Evolutionary conservation across 2,329 filamentous ascomycete species (phyloP).

Genomic region (Aspergillus vadensis): DNA sequence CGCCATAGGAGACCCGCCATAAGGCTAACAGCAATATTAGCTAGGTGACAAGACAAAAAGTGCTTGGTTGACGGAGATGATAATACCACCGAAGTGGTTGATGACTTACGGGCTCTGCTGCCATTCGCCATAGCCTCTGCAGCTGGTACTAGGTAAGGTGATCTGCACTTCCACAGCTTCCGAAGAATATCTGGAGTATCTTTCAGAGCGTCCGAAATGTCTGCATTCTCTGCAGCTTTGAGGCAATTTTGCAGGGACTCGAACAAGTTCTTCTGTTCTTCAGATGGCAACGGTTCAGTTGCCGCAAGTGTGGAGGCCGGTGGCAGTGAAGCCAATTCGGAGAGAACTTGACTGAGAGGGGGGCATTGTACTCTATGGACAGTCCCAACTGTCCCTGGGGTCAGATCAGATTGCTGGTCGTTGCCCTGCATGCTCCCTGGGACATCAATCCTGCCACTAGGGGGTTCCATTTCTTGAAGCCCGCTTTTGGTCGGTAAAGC

Average conservation of each 20-base stretch:
- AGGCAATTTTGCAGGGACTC: constrained; percentile 35
- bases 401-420: not conserved
- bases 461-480: not conserved
- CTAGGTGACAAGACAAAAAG: not conserved
- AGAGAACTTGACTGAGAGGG: constrained; percentile 29
- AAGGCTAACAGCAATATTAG: constrained; percentile 31
- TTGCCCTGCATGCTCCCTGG: not conserved
- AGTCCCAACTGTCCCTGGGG: not conserved
- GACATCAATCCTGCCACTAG: not conserved
- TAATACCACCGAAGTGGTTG: not conserved
- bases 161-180: constrained; percentile 41
- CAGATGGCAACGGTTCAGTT: constrained; percentile 20
- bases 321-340: constrained; percentile 23
- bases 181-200: constrained; percentile 33
- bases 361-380: constrained; percentile 25
- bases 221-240: constrained; percentile 28
- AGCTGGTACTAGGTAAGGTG: constrained; percentile 36
- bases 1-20: constrained; percentile 44
- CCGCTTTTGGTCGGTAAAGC: not conserved
- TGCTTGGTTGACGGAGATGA: not conserved
- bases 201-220: constrained; percentile 30
- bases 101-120: constrained; percentile 45
- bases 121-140: constrained; percentile 45
- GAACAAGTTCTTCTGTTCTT: constrained; percentile 40
- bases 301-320: constrained; percentile 23